Evolutionary conservation across 2,329 filamentous ascomycete genomes (phyloP).

Genomic region (Trichoderma atroviride): DNA sequence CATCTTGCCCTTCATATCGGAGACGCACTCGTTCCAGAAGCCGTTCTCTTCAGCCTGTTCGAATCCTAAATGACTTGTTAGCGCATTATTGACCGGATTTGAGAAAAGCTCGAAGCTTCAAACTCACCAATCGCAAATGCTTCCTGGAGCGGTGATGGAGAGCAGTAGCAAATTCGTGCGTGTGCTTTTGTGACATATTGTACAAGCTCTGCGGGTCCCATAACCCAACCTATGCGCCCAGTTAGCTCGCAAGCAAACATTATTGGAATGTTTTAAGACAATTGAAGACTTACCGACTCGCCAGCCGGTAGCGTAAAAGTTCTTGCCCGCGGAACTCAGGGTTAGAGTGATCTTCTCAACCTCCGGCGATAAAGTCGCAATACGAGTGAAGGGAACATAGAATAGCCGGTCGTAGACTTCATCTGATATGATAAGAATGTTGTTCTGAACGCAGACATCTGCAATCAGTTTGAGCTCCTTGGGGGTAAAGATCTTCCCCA

Average conservation of each 20-base stretch:
- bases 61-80: neutral
- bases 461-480: constrained; percentile 6
- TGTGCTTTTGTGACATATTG: constrained; percentile 9
- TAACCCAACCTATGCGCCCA: neutral
- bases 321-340: constrained; percentile 12
- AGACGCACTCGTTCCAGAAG: constrained; percentile 11
- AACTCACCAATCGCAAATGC: constrained; percentile 13
- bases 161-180: constrained; percentile 7
- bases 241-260: neutral
- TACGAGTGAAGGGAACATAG: constrained; percentile 10
- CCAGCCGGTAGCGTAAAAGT: constrained; percentile 17
- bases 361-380: constrained; percentile 8
- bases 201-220: constrained; percentile 1
- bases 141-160: constrained; percentile 10
- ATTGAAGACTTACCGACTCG: neutral
- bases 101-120: too few relatives aligned
- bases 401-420: constrained; percentile 13
- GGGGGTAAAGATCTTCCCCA: constrained; percentile 4
- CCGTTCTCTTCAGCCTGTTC: constrained; percentile 11
- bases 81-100: neutral
- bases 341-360: constrained; percentile 6
- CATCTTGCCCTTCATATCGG: constrained; percentile 17
- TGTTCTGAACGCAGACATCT: constrained; percentile 15
- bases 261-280: too few relatives aligned
- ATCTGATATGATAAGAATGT: constrained; percentile 11